A percentile compares a stretch with the other conserved stretches of the same genome.
Conservation (phyloP, 2,329 filamentous ascomycete genomes). For the Cercospora sp. region DNA sequence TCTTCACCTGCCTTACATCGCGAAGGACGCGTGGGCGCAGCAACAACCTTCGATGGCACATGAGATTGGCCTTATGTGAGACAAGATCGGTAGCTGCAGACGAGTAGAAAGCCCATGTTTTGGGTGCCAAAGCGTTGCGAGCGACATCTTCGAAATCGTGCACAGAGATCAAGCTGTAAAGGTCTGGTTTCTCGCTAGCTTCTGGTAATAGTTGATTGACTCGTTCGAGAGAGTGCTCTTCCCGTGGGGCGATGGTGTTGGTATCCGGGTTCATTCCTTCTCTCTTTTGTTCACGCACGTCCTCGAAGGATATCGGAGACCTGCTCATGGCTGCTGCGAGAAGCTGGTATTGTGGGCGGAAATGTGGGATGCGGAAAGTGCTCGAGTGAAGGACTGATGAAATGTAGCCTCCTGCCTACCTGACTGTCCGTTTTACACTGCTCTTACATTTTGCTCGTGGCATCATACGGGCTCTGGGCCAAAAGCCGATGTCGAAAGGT, state of each 20-base stretch:
- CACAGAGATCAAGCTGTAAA: constrained; percentile 49
- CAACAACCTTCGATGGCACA: constrained; percentile 44
- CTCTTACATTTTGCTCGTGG: background rate
- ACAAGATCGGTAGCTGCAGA: constrained; percentile 51
- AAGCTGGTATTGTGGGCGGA: background rate
- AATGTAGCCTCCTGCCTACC: background rate
- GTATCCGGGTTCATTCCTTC: constrained; percentile 8
- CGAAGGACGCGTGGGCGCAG: constrained; percentile 50
- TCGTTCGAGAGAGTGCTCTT: constrained; percentile 11
- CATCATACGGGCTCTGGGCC: background rate
- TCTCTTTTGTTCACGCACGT: constrained; percentile 10
- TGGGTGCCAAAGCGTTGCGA: constrained; percentile 34
- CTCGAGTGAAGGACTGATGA: background rate
- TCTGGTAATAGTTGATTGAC: background rate
- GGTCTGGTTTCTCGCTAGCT: constrained; percentile 44
- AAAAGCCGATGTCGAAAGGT: background rate
- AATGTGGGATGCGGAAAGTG: background rate
- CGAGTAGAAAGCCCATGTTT: constrained; percentile 47
- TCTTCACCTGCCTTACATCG: constrained; percentile 42
- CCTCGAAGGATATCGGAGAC: background rate
- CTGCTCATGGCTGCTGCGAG: background rate
- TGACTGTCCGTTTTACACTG: background rate
- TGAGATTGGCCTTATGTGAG: constrained; percentile 44
- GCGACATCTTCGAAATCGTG: constrained; percentile 50
- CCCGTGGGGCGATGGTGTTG: constrained; percentile 5